Base-by-base conservation (phyloP, 1,284 basidiomycete genomes). In the Ganoderma lingzhi region DNA sequence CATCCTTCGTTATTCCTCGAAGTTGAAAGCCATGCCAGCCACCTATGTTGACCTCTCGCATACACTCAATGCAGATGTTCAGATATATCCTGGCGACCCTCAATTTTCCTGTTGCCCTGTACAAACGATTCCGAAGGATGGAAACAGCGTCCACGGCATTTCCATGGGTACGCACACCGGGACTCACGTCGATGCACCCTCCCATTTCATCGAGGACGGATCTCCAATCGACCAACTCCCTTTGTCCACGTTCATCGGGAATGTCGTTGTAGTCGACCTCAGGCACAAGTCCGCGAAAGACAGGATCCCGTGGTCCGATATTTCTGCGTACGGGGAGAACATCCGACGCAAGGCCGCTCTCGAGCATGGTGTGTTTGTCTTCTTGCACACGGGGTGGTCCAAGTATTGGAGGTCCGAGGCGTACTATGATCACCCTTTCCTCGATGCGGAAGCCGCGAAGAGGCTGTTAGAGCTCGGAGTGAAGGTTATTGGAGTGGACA, bases 161-260 rank as follows among this genome's bases (percentile, higher is more conserved):
- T 80, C 84, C 23, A 74, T 90, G 44, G 86, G 88, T 17, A 86
- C 89, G 1, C 90, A 92, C 73, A 83, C 82, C 0, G 92, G 92
- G 32, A 93, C 92, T 0, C 92, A 93, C 78, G 82, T 93, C 76
- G 92, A 93, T 73, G 90, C 91, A 0, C 92, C 92, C 0, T 90
- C 85, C 53, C 92, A 93, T 74, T 92, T 92, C 79, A 78, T 90
- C 76, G 78, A 81, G 4, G 77, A 83, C 37, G 89, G 88, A 6
- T 79, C 79, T 41, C 86, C 85, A 14, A 81, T 93, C 58, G 88
- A 90, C 71, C 81, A 89, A 62, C 81, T 93, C 48, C 83, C 87
- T 0, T 79, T 90, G 0, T 76, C 79, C 1, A 77, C 80, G 4
- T 85, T 91, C 73, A 76, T 90, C 19, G 88, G 87, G 0, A 85